A percentile compares a stretch with the other conserved stretches of the same genome.
These are phyloP conservation scores for Ceratocystiopsis sp. DNA, from an alignment of 2,329 filamentous ascomycete genomes.

Conservation along the genomic window DNA sequence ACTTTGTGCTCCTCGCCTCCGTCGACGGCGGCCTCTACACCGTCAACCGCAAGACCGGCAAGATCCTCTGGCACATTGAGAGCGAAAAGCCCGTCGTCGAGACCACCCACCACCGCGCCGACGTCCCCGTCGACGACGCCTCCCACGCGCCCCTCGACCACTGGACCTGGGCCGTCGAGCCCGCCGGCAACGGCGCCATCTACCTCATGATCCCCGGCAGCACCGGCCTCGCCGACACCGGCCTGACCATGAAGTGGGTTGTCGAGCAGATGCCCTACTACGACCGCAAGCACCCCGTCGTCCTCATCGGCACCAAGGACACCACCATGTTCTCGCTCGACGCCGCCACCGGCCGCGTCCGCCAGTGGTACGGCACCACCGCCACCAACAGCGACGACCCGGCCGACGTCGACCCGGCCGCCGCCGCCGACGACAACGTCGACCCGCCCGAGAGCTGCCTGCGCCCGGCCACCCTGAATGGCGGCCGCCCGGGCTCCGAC, in stretches of 20 bases:
- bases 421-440: slow-evolving; percentile 40
- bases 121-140: slow-evolving; percentile 42
- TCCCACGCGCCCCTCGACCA: slow-evolving; percentile 57
- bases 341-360: slow-evolving; percentile 63
- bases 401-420: slow-evolving; percentile 24
- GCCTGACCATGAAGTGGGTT: slow-evolving; percentile 66
- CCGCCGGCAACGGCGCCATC: slow-evolving; percentile 68
- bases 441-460: slow-evolving; percentile 50
- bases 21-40: slow-evolving; percentile 95
- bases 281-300: slow-evolving; percentile 56
- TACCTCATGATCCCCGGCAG: slow-evolving; percentile 68
- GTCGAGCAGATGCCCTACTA: slow-evolving; percentile 70
- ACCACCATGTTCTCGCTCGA: slow-evolving; percentile 81
- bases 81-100: slow-evolving; percentile 79
- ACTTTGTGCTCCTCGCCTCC: slow-evolving; percentile 99
- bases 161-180: slow-evolving; percentile 90
- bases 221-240: slow-evolving; percentile 43
- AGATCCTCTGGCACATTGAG: slow-evolving; percentile 70
- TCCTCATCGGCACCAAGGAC: slow-evolving; percentile 84
- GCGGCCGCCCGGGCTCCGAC: slow-evolving; percentile 43
- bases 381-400: slow-evolving; percentile 24
- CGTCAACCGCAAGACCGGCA: slow-evolving; percentile 71
- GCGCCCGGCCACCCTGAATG: slow-evolving; percentile 39
- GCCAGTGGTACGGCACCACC: slow-evolving; percentile 64
- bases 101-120: slow-evolving; percentile 62